Evolutionary conservation across 805 yeast species (phyloP).

Genomic region (Suhomyces emberorum): DNA sequence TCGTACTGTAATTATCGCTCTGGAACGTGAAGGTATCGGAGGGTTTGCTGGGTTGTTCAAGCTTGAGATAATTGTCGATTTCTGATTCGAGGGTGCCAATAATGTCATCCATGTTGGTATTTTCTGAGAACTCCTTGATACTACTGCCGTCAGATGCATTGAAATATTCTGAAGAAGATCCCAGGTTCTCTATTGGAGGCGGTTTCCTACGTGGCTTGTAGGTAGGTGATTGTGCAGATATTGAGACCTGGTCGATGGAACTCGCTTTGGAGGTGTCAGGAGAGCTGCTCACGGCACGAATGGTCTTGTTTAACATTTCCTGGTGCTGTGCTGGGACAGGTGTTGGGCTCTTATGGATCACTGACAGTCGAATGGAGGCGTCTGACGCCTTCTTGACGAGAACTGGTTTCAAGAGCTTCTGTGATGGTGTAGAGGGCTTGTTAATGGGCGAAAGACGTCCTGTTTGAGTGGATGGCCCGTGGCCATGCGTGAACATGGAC

Average conservation of each 20-base stretch:
- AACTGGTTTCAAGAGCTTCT: constrained; percentile 1
- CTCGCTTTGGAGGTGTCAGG: background rate
- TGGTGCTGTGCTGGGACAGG: background rate
- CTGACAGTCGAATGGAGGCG: constrained; percentile 1
- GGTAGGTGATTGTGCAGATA: background rate
- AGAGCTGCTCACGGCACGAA: background rate
- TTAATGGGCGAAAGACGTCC: background rate
- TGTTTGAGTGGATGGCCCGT: constrained; percentile 1
- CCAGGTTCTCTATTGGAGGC: constrained; percentile 5
- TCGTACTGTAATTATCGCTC: background rate
- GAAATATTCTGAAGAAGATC: constrained; percentile 6
- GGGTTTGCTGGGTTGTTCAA: constrained; percentile 5
- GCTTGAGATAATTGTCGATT: constrained; percentile 17
- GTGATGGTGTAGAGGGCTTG: background rate
- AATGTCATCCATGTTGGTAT: constrained; percentile 15
- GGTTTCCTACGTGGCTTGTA: constrained; percentile 3
- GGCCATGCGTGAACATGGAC: constrained; percentile 24
- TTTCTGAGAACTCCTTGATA: background rate
- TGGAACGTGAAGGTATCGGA: background rate
- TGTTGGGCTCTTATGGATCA: background rate
- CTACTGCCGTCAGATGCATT: constrained; percentile 1
- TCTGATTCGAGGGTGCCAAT: constrained; percentile 23
- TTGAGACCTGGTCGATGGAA: background rate
- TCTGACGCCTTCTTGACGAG: constrained; percentile 2
- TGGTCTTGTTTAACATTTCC: background rate